These are phyloP conservation scores for Irpex lacteus DNA, from an alignment of 1,284 basidiomycete genomes.

Conservation along the genomic window DNA sequence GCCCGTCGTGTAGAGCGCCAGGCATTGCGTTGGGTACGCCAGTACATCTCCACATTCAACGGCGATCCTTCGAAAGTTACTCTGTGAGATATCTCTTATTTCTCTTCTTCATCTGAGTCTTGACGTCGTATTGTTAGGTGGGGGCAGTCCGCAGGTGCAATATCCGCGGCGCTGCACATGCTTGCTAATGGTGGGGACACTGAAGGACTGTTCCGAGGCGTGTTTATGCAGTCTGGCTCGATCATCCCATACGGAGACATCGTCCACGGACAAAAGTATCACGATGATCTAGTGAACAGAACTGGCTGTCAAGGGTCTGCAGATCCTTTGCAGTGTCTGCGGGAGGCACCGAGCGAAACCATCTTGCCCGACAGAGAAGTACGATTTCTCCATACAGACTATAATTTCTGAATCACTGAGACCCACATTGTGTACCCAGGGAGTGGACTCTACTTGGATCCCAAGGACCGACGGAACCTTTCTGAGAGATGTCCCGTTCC, in stretches of 20 bases:
- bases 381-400: neutral
- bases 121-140: slow-evolving; percentile 21
- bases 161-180: slow-evolving; percentile 29
- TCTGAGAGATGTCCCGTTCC: slow-evolving; percentile 26
- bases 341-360: slow-evolving; percentile 27
- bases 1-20: slow-evolving; percentile 17
- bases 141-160: slow-evolving; percentile 39
- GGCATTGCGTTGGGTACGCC: slow-evolving; percentile 39
- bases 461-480: slow-evolving; percentile 37
- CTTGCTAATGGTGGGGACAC: slow-evolving; percentile 25
- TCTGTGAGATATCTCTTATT: slow-evolving; percentile 19
- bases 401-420: too few relatives aligned
- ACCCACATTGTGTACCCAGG: neutral
- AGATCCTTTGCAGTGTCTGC: slow-evolving; percentile 40
- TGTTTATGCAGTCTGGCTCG: slow-evolving; percentile 32
- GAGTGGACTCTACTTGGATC: slow-evolving; percentile 26
- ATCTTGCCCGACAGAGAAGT: slow-evolving; percentile 12
- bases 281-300: slow-evolving; percentile 27
- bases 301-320: slow-evolving; percentile 26
- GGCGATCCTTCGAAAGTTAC: slow-evolving; percentile 34
- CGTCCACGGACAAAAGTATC: slow-evolving; percentile 26
- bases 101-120: neutral
- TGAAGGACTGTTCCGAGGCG: slow-evolving; percentile 30
- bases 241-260: slow-evolving; percentile 28
- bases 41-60: slow-evolving; percentile 39